These are phyloP conservation scores for Camillea tinctor DNA, from an alignment of 2,329 filamentous ascomycete species.

Conservation along the genomic window DNA sequence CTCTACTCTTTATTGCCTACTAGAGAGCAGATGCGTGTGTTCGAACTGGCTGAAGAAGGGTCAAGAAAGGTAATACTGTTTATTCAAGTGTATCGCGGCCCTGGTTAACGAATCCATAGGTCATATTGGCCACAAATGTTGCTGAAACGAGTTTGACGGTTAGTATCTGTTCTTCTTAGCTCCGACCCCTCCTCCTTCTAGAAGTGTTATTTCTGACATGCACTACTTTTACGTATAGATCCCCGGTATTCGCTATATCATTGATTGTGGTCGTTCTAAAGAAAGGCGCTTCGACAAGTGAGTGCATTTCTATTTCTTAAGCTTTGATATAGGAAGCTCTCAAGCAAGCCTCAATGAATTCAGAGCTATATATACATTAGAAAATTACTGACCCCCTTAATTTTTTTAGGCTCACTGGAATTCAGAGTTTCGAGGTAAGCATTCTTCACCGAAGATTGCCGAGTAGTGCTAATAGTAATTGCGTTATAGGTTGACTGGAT, in stretches of 20 bases:
- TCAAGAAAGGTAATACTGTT: constrained; percentile 51
- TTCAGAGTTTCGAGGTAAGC: constrained; percentile 75
- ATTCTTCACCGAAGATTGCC: neutral
- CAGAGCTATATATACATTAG: too few species aligned
- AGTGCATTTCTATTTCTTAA: neutral
- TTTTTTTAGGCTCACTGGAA: constrained; percentile 60
- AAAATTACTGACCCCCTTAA: neutral
- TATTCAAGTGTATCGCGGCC: neutral
- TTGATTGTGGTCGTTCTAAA: constrained; percentile 77
- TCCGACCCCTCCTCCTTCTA: neutral
- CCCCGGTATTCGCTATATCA: constrained; percentile 89
- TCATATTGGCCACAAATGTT: constrained; percentile 93
- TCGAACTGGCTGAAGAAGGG: constrained; percentile 75
- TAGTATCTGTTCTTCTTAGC: constrained; percentile 32
- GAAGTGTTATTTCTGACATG: neutral
- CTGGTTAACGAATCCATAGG: constrained; percentile 28
- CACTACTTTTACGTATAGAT: neutral
- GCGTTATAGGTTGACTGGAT: constrained; percentile 79
- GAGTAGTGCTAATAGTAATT: neutral
- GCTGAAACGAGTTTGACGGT: constrained; percentile 97
- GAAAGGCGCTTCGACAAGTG: constrained; percentile 54
- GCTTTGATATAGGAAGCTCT: too few species aligned
- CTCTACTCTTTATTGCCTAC: constrained; percentile 91
- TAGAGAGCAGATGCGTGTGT: constrained; percentile 86
- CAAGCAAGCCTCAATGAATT: too few species aligned